Evolutionary conservation across 78 protist species (phyloP), one percentile per base, ranked within the genome.

Genomic region (Pigoraptor vietnamica): DNA sequence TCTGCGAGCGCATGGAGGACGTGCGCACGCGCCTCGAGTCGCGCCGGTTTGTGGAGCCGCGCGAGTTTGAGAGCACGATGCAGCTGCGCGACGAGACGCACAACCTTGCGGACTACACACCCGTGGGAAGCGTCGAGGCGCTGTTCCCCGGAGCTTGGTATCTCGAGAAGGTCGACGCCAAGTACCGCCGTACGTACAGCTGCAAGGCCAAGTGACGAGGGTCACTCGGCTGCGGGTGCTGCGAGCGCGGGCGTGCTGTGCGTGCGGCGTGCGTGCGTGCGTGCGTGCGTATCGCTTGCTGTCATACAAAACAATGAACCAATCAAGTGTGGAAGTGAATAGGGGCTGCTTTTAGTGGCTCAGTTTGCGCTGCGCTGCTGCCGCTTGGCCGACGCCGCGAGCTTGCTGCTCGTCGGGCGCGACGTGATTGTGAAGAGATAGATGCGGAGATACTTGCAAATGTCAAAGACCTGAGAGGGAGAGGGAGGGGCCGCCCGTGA

Each of bases 131-230:
- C 67, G 40, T 39, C 79, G 37, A 32, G 25, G 87, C 86, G 29
- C 93, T 97, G 86, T 93, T 90, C 88, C 97, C 97, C 56, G 96
- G 96, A 38, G 95, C 98, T 0, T 97, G 67, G 94, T 95, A 93
- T 91, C 91, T 95, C 29, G 90, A 81, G 24, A 55, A 88, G 14
- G 91, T 97, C 81, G 97, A 95, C 90, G 93, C 81, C 36, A 87
- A 84, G 93, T 90, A 93, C 87, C 92, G 95, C 32, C 92, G 98
- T 37, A 24, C 40, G 24, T 97, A 97, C 91, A 79, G 94, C 10
- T 48, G 67, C 67, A 48, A 48, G 67, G 67, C 67, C 6, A 48
- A 48, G 67, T 48, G 67, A 48, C n/a, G n/a, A n/a, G n/a, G n/a
- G n/a, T n/a, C n/a, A n/a, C n/a, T n/a, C n/a, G n/a, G n/a, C n/a